Evolutionary conservation across 208 protist genomes (phyloP).

Genomic region (Leishmania tropica): DNA sequence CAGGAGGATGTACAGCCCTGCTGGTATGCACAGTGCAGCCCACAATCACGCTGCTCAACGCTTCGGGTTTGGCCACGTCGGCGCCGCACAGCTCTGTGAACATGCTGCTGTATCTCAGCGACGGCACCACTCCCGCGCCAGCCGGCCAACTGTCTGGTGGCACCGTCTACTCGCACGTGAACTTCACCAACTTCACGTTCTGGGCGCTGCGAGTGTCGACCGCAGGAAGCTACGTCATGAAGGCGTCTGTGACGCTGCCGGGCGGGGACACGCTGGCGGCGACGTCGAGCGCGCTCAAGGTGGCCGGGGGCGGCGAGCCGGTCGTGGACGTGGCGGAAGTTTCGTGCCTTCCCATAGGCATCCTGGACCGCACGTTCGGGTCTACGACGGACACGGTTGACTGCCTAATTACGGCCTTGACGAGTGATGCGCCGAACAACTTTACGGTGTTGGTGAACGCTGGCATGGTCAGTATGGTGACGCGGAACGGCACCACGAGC

Average conservation of each 20-base stretch:
- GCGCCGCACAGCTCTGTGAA: conserved; percentile 46
- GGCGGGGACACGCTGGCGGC: conserved; percentile 44
- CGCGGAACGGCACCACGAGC: conserved; percentile 28
- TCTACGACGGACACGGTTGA: conserved; percentile 17
- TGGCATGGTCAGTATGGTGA: conserved; percentile 46
- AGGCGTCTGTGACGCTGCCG: conserved; percentile 56
- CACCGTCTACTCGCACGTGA: conserved; percentile 38
- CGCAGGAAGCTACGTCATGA: conserved; percentile 61
- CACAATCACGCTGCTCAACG: conserved; percentile 53
- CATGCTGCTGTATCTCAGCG: conserved; percentile 47
- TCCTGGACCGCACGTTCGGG: conserved; percentile 35
- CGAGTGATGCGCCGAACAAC: conserved; percentile 23
- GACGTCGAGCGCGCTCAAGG: conserved; percentile 46
- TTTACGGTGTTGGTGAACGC: conserved; percentile 65
- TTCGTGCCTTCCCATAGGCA: conserved; percentile 55
- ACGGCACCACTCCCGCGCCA: conserved; percentile 32
- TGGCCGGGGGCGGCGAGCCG: conserved; percentile 22
- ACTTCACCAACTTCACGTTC: conserved; percentile 67
- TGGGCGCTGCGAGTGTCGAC: conserved; percentile 47
- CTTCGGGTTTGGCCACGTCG: conserved; percentile 32
- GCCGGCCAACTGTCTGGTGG: conserved; percentile 42
- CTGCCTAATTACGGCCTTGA: conserved; percentile 51
- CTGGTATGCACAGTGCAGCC: conserved; percentile 66
- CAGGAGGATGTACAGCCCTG: conserved; percentile 43
- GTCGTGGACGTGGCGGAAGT: conserved; percentile 36